Percentiles rank a stretch among this genome's conserved stretches.
phyloP scores from a whole-genome alignment of 108 stramenopile genomes.

The Chaetoceros tenuissimus region DNA sequence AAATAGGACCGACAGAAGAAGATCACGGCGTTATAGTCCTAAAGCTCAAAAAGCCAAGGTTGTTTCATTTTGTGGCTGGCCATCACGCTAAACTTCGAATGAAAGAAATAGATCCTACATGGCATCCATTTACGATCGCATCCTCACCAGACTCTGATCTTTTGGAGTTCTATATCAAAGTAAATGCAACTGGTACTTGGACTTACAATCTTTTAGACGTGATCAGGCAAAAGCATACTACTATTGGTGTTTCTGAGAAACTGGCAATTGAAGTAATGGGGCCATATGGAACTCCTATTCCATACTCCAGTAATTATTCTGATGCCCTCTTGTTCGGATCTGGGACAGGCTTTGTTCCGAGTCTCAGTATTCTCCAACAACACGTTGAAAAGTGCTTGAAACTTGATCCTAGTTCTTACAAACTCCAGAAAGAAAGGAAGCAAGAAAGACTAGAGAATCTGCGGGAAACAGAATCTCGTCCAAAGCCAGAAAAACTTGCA shows the following conservation, averaged over 20 bases:
- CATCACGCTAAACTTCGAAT: conserved; percentile 31
- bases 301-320: conserved; percentile 12
- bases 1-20: too few species aligned
- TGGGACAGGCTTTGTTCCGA: conserved; percentile 39
- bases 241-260: neutral
- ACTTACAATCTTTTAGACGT: conserved; percentile 4
- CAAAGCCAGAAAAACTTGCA: too few species aligned
- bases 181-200: neutral
- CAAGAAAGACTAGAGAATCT: too few species aligned
- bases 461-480: too few species aligned
- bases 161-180: conserved; percentile 9
- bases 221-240: conserved; percentile 1
- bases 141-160: conserved; percentile 1
- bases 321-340: conserved; percentile 29
- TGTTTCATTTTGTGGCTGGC: conserved; percentile 32
- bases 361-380: conserved; percentile 25
- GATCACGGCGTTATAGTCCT: conserved; percentile 28
- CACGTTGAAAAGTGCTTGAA: conserved; percentile 19
- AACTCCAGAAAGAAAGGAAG: too few species aligned
- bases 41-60: conserved; percentile 18
- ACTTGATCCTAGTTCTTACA: too few species aligned
- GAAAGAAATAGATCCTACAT: conserved; percentile 9
- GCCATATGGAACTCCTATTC: conserved; percentile 33
- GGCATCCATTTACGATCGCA: conserved; percentile 8
- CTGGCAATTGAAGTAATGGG: conserved; percentile 25